Conservation (phyloP, 805 yeast species). For the Blastobotrys americana region DNA sequence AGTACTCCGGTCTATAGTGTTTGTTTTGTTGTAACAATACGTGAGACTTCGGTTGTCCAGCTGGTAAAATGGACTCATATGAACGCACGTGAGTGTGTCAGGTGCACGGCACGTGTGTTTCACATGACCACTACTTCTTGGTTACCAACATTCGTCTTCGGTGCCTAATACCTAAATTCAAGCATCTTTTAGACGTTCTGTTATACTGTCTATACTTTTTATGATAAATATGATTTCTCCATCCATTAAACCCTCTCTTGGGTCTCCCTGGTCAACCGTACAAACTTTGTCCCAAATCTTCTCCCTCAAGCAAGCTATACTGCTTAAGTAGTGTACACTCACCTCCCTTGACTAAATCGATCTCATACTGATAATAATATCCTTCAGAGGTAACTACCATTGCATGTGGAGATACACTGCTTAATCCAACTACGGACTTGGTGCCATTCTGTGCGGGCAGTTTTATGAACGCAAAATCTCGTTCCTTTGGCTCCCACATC, state of each 20-base stretch:
- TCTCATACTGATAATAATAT: constrained; percentile 65
- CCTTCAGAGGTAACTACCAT: constrained; percentile 80
- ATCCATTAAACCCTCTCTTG: not conserved
- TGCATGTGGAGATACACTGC: constrained; percentile 34
- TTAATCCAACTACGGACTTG: constrained; percentile 32
- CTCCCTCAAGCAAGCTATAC: constrained; percentile 40
- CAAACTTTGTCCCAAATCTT: constrained; percentile 2
- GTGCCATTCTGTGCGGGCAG: constrained; percentile 39
- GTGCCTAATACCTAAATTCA: too few species aligned
- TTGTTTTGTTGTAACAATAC: too few species aligned
- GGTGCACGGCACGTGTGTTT: too few species aligned
- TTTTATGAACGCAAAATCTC: constrained; percentile 87
- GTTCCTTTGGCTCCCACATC: constrained; percentile 68
- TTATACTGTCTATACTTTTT: too few species aligned
- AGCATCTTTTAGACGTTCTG: too few species aligned
- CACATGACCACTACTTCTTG: too few species aligned
- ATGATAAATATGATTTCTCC: constrained; percentile 1
- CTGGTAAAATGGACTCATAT: not conserved
- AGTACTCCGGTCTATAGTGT: too few species aligned
- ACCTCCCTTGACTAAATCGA: constrained; percentile 87
- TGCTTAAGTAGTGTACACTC: constrained; percentile 78
- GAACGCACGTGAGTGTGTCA: too few species aligned
- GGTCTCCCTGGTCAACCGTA: not conserved
- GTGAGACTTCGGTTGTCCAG: not conserved
- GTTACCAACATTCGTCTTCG: too few species aligned